A percentile compares a stretch with the other conserved stretches of the same genome.
phyloP scores from a whole-genome alignment of 2,329 filamentous ascomycete species.

The Ambrosiella beaveri region DNA sequence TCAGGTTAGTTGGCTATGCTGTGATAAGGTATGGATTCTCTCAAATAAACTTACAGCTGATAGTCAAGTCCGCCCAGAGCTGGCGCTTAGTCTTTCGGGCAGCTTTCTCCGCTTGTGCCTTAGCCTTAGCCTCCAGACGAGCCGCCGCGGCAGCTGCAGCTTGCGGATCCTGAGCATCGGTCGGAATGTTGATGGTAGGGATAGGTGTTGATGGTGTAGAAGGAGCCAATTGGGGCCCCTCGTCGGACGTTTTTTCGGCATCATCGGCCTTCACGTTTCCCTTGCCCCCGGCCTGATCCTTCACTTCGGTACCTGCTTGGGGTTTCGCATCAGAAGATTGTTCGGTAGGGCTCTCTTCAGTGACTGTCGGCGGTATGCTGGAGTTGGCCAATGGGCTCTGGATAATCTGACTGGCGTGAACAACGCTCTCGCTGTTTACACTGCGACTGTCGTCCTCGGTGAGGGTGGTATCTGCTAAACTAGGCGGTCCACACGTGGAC shows the following conservation, averaged over 20 bases:
- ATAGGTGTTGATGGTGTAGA: conserved; percentile 1
- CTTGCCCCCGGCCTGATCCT: not conserved
- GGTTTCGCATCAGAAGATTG: not conserved
- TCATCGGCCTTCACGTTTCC: not conserved
- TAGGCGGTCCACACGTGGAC: conserved; percentile 38
- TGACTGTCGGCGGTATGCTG: conserved; percentile 14
- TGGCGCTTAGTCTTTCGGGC: conserved; percentile 69
- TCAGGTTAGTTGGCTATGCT: conserved; percentile 6
- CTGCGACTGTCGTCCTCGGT: conserved; percentile 72
- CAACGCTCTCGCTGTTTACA: conserved; percentile 62
- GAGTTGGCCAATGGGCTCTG: conserved; percentile 29
- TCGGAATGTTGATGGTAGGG: not conserved
- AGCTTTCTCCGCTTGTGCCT: conserved; percentile 15
- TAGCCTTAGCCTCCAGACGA: conserved; percentile 7
- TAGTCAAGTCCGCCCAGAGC: conserved; percentile 94
- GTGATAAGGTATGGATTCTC: not conserved
- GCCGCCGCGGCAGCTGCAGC: not conserved
- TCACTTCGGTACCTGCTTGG: not conserved
- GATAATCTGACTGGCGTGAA: conserved; percentile 64
- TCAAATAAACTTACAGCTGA: conserved; percentile 50
- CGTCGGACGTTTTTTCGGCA: not conserved
- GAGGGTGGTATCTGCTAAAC: conserved; percentile 51
- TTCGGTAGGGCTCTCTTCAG: conserved; percentile 14
- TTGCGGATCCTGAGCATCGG: not conserved
- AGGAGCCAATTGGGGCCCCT: not conserved